phyloP scores from a whole-genome alignment of 2,329 filamentous ascomycete species.

The Diplodia scrobiculata region DNA sequence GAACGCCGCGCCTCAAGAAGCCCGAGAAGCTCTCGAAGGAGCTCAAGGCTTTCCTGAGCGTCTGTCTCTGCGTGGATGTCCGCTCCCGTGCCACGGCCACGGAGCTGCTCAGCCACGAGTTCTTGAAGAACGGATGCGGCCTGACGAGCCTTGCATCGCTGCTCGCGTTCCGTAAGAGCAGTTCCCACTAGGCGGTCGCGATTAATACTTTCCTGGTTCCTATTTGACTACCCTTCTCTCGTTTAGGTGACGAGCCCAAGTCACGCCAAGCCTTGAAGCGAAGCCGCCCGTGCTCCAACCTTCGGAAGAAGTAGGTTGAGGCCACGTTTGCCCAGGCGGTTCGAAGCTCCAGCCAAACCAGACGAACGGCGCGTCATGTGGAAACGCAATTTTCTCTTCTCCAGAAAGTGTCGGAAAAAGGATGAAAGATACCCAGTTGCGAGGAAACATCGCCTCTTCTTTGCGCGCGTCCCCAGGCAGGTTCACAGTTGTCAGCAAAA shows the following conservation, averaged over 20 bases:
- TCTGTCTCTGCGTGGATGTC: slow-evolving; percentile 95
- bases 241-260: background rate
- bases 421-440: slow-evolving; percentile 28
- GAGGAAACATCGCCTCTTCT: slow-evolving; percentile 14
- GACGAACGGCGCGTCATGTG: background rate
- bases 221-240: slow-evolving; percentile 23
- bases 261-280: background rate
- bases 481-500: slow-evolving; percentile 1
- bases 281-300: background rate
- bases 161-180: slow-evolving; percentile 77
- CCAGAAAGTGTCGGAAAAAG: slow-evolving; percentile 19
- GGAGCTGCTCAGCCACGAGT: slow-evolving; percentile 88
- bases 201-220: slow-evolving; percentile 23
- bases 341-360: background rate
- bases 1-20: slow-evolving; percentile 94
- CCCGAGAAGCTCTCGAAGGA: slow-evolving; percentile 97
- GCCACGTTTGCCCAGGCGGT: background rate
- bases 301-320: background rate
- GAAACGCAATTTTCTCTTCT: background rate
- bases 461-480: slow-evolving; percentile 7
- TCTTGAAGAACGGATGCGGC: slow-evolving; percentile 87
- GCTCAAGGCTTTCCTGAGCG: slow-evolving; percentile 93
- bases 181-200: slow-evolving; percentile 47
- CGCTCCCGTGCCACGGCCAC: slow-evolving; percentile 89
- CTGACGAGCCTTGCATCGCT: slow-evolving; percentile 81